phyloP scores from a whole-genome alignment of 2,329 filamentous ascomycete genomes.

The Penicillium nordicum region DNA sequence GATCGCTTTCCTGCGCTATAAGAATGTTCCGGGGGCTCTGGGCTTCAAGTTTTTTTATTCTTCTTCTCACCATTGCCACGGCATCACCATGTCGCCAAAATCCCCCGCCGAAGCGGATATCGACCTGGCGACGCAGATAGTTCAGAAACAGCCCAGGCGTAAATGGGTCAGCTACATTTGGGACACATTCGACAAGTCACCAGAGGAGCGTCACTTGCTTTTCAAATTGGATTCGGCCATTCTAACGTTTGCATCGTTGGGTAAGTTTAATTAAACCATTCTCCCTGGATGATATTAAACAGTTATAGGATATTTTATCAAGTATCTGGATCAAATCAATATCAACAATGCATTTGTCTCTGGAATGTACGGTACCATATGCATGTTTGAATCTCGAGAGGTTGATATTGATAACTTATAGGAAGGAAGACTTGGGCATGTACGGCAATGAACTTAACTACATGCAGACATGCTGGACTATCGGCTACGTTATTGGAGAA shows the following conservation, averaged over 20 bases:
- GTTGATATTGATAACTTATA: constrained; percentile 15
- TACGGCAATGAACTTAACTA: constrained; percentile 56
- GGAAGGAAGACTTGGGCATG: constrained; percentile 53
- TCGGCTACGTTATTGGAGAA: constrained; percentile 58
- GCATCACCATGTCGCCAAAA: constrained; percentile 18
- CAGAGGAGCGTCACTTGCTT: constrained; percentile 48
- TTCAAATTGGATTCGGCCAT: constrained; percentile 51
- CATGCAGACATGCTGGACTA: constrained; percentile 56
- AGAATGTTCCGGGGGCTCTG: neutral
- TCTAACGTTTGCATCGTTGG: constrained; percentile 46
- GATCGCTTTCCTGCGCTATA: neutral
- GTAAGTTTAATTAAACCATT: constrained; percentile 21
- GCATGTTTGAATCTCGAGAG: no score
- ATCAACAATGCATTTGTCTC: constrained; percentile 49
- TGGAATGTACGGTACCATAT: constrained; percentile 39
- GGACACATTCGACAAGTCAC: constrained; percentile 53
- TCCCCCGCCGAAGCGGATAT: constrained; percentile 13
- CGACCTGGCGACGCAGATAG: constrained; percentile 7
- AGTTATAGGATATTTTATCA: constrained; percentile 49
- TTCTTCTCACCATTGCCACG: neutral
- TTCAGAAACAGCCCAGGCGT: constrained; percentile 30
- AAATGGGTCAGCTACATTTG: constrained; percentile 52
- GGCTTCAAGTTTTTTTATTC: neutral
- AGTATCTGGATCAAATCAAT: constrained; percentile 48
- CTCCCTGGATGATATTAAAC: neutral